Evolutionary conservation across 306 rosid genomes (phyloP).

Genomic region (Betula pendula): DNA sequence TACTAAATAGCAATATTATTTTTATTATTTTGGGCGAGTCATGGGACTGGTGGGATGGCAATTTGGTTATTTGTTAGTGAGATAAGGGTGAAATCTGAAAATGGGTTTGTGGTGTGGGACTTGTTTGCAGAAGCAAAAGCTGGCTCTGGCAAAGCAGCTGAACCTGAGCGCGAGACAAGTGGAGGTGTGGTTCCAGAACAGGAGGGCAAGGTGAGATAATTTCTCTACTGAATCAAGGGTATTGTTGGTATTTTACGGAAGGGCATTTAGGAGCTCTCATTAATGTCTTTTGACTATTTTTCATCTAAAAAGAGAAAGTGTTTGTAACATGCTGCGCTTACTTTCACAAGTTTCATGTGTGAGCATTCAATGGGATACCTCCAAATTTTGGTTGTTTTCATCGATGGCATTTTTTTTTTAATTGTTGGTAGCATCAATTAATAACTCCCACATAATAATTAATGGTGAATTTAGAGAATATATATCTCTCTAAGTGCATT

Average conservation of each 20-base stretch:
- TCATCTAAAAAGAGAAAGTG: background rate
- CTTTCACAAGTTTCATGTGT: slow-evolving; percentile 17
- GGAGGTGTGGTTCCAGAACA: slow-evolving; percentile 98
- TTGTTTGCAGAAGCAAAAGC: slow-evolving; percentile 78
- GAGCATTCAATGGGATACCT: slow-evolving; percentile 27
- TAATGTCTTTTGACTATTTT: too few relatives aligned
- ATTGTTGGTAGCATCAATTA: slow-evolving; percentile 24
- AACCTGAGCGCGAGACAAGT: slow-evolving; percentile 85
- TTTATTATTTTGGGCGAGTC: too few relatives aligned
- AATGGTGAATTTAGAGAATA: background rate
- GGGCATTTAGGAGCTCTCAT: too few relatives aligned
- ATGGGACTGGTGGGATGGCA: background rate
- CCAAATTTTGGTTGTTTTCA: slow-evolving; percentile 21
- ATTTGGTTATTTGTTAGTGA: background rate
- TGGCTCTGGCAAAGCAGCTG: slow-evolving; percentile 78
- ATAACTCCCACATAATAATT: slow-evolving; percentile 10
- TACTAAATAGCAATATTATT: too few relatives aligned
- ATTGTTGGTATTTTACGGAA: slow-evolving; percentile 12
- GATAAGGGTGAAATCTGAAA: background rate
- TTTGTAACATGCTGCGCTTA: background rate
- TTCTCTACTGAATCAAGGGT: slow-evolving; percentile 4
- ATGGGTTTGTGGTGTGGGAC: background rate
- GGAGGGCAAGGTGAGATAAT: slow-evolving; percentile 80
- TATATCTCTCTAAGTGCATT: background rate
- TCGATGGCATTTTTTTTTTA: slow-evolving; percentile 18